Conservation (phyloP, 495 filamentous ascomycete genomes). For the Baudoinia panamericana region DNA sequence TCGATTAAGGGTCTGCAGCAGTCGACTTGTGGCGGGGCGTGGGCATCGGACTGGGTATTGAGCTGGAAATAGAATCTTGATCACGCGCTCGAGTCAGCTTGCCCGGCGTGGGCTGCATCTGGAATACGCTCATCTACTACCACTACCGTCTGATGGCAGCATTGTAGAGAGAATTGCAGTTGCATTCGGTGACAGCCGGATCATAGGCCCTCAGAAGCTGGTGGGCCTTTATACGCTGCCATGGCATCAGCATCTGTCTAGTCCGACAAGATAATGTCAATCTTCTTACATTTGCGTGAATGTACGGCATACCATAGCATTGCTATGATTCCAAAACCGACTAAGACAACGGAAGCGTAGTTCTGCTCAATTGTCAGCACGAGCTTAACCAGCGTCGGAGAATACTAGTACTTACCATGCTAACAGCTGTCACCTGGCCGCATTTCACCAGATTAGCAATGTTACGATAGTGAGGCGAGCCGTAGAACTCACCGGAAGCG, state of each 20-base stretch:
- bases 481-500: slow-evolving; percentile 3
- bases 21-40: slow-evolving; percentile 18
- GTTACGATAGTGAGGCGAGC: not conserved
- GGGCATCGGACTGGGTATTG: slow-evolving; percentile 22
- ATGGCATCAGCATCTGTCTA: not conserved
- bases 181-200: no score
- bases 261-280: not conserved
- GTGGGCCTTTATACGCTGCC: slow-evolving; percentile 1
- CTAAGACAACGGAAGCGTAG: slow-evolving; percentile 7
- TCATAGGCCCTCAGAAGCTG: not conserved
- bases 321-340: slow-evolving; percentile 9
- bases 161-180: no score
- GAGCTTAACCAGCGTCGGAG: no score
- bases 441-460: not conserved
- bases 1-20: slow-evolving; percentile 18
- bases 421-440: slow-evolving; percentile 1
- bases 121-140: no score
- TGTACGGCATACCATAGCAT: slow-evolving; percentile 8
- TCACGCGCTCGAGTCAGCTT: no score
- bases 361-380: not conserved
- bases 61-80: slow-evolving; percentile 17
- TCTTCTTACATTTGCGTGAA: slow-evolving; percentile 7
- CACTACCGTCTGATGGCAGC: no score
- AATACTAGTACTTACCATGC: slow-evolving; percentile 6
- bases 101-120: no score